Evolutionary conservation across 306 rosid species (phyloP).

Genomic region (Crotalaria pallida): DNA sequence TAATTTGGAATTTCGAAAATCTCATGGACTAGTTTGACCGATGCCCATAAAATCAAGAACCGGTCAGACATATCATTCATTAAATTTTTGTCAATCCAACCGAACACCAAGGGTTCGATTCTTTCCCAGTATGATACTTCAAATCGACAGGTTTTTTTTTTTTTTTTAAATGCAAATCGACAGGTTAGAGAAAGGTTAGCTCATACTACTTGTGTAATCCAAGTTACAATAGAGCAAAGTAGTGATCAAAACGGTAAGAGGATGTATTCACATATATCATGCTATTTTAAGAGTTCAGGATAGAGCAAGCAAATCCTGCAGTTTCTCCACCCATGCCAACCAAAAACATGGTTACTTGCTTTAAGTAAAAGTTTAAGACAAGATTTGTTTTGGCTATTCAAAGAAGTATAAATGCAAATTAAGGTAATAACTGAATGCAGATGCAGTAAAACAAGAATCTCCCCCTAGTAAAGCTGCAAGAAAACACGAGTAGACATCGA

Average conservation of each 20-base stretch:
- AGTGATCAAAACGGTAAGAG: background rate
- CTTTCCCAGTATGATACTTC: background rate
- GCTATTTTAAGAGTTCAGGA: background rate
- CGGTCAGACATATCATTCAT: too few relatives aligned
- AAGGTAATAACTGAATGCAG: background rate
- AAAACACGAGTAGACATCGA: background rate
- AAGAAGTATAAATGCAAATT: background rate
- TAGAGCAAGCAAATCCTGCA: background rate
- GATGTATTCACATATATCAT: background rate
- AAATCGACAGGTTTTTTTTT: background rate
- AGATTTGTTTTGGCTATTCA: background rate
- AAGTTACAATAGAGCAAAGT: background rate
- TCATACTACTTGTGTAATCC: background rate
- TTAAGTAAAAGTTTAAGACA: background rate
- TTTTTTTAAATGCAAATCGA: too few relatives aligned
- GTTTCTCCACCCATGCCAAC: background rate
- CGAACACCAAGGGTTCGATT: background rate
- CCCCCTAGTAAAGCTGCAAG: background rate
- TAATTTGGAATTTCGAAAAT: too few relatives aligned
- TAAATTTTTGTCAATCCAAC: too few relatives aligned
- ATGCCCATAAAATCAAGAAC: too few relatives aligned
- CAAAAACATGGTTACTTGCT: background rate
- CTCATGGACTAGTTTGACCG: too few relatives aligned
- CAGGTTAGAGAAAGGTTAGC: background rate
- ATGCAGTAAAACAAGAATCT: background rate